Evolutionary conservation across 1,139 yeast genomes (phyloP).

Genomic region (Yamadazyma sp.): DNA sequence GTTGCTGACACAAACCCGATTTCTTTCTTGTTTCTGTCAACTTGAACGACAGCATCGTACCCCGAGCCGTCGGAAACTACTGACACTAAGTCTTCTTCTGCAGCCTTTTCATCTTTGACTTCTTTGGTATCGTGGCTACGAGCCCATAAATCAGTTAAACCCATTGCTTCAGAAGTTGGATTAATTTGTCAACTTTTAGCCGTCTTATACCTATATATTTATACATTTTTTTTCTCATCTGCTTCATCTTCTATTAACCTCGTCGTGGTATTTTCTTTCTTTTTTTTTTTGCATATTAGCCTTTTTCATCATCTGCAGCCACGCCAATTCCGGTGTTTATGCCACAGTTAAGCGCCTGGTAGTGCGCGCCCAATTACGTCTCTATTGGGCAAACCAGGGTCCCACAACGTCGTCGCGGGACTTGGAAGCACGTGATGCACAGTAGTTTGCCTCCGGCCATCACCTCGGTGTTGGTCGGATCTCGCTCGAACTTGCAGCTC

Average conservation of each 20-base stretch:
- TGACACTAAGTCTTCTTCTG: slow-evolving; percentile 16
- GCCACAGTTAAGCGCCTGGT: not conserved
- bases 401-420: not conserved
- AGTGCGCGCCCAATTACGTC: not conserved
- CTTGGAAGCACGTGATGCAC: not conserved
- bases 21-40: slow-evolving; percentile 54
- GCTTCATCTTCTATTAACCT: not conserved
- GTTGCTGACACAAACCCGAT: slow-evolving; percentile 71
- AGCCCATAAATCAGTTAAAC: slow-evolving; percentile 4
- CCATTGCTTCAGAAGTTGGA: slow-evolving; percentile 2
- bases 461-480: not conserved
- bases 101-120: slow-evolving; percentile 2
- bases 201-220: not conserved
- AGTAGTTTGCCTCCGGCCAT: not conserved
- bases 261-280: not conserved
- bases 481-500: slow-evolving; percentile 2
- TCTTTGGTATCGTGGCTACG: slow-evolving; percentile 2
- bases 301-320: not conserved
- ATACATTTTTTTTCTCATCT: slow-evolving; percentile 3
- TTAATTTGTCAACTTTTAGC: not conserved
- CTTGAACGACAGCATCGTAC: slow-evolving; percentile 37
- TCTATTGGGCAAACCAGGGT: not conserved
- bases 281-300: slow-evolving; percentile 1
- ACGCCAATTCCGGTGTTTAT: not conserved
- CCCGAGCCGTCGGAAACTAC: slow-evolving; percentile 17